phyloP scores from a whole-genome alignment of 352 stramenopile genomes.

The Phytophthora vignae region DNA sequence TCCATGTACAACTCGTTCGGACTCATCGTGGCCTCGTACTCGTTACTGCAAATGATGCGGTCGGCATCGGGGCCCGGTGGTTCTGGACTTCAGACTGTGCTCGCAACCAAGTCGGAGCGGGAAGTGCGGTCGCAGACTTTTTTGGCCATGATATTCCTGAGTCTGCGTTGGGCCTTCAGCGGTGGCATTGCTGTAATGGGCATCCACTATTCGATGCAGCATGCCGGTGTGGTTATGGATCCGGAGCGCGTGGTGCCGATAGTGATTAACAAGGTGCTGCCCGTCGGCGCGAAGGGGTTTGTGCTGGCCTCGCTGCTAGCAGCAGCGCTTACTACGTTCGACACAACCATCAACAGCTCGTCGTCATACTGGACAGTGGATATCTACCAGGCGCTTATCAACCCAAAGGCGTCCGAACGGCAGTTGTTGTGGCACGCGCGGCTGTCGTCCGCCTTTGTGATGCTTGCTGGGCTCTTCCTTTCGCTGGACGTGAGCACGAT shows the following conservation, averaged over 20 bases:
- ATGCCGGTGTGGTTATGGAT: slow-evolving; percentile 58
- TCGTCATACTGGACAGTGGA: slow-evolving; percentile 87
- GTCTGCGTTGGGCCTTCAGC: slow-evolving; percentile 81
- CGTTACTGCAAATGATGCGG: slow-evolving; percentile 72
- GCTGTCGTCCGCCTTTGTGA: slow-evolving; percentile 62
- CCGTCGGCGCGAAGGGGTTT: slow-evolving; percentile 68
- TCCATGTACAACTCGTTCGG: slow-evolving; percentile 83
- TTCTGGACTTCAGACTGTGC: slow-evolving; percentile 71
- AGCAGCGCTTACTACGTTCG: slow-evolving; percentile 81
- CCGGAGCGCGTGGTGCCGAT: slow-evolving; percentile 78
- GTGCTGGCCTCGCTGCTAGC: slow-evolving; percentile 75
- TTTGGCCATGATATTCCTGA: slow-evolving; percentile 75
- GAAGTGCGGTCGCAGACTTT: slow-evolving; percentile 84
- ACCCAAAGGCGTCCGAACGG: slow-evolving; percentile 58
- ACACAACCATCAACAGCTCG: slow-evolving; percentile 81
- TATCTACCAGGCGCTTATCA: slow-evolving; percentile 80
- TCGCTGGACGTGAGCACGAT: slow-evolving; percentile 79
- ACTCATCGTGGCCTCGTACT: slow-evolving; percentile 64
- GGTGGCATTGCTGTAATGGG: slow-evolving; percentile 73
- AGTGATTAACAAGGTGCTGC: slow-evolving; percentile 81
- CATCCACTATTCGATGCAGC: slow-evolving; percentile 69
- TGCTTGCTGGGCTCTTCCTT: slow-evolving; percentile 63
- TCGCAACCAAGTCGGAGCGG: slow-evolving; percentile 83
- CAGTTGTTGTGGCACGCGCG: slow-evolving; percentile 76
- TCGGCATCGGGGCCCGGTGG: slow-evolving; percentile 74